phyloP scores from a whole-genome alignment of 129 eudicot species.

The Solidago caesia region DNA sequence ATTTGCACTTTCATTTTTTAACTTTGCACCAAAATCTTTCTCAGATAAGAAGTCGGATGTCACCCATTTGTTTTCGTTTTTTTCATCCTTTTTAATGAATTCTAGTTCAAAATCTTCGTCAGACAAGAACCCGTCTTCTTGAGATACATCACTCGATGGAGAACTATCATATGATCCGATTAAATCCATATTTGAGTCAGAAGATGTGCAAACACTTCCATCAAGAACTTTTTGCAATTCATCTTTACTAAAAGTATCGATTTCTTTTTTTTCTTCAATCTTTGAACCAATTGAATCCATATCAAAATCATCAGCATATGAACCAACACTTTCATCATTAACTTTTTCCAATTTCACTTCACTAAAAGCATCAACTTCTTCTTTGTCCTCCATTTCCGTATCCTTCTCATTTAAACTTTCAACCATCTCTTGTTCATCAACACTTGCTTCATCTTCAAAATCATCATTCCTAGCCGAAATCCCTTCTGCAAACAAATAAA shows the following conservation, averaged over 20 bases:
- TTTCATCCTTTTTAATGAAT: slow-evolving; percentile 14
- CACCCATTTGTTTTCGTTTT: slow-evolving; percentile 13
- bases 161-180: slow-evolving; percentile 26
- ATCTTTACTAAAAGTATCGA: slow-evolving; percentile 22
- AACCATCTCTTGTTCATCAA: background rate
- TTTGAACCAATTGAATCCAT: slow-evolving; percentile 33
- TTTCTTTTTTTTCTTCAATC: slow-evolving; percentile 22
- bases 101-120: slow-evolving; percentile 57
- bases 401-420: slow-evolving; percentile 10
- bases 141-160: slow-evolving; percentile 32
- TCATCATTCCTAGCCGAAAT: background rate
- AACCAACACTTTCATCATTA: slow-evolving; percentile 27
- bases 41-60: slow-evolving; percentile 44
- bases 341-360: slow-evolving; percentile 21
- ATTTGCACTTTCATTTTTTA: background rate
- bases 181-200: slow-evolving; percentile 39
- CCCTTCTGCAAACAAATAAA: too few relatives aligned
- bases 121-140: slow-evolving; percentile 65
- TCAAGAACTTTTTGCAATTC: slow-evolving; percentile 15
- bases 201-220: slow-evolving; percentile 26
- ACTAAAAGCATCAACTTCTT: slow-evolving; percentile 22
- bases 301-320: slow-evolving; percentile 29
- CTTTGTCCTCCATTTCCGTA: slow-evolving; percentile 17
- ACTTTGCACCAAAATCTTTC: slow-evolving; percentile 39
- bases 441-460: slow-evolving; percentile 25